These are phyloP conservation scores for Magnusiomyces suaveolens DNA, from an alignment of 1,139 yeast species.

Conservation along the genomic window DNA sequence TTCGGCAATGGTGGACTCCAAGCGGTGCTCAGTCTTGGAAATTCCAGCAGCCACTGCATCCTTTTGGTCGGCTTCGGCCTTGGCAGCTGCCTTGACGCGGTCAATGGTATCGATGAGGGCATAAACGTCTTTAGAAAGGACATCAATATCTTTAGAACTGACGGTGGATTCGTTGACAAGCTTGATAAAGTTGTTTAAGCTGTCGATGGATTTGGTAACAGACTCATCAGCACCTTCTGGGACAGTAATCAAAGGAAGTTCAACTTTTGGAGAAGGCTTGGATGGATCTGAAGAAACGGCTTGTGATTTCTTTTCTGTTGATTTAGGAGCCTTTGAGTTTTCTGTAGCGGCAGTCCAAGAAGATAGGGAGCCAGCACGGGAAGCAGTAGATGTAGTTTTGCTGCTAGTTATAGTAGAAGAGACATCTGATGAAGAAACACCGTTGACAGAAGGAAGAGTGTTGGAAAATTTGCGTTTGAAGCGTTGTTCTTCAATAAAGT, in stretches of 20 bases:
- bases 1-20: slow-evolving; percentile 24
- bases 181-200: slow-evolving; percentile 45
- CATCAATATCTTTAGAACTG: slow-evolving; percentile 25
- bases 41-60: slow-evolving; percentile 20
- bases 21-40: slow-evolving; percentile 23
- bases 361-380: slow-evolving; percentile 6
- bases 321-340: slow-evolving; percentile 8
- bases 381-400: slow-evolving; percentile 1
- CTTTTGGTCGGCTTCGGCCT: slow-evolving; percentile 23
- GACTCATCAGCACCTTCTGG: slow-evolving; percentile 37
- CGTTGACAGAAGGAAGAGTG: background rate
- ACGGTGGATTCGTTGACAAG: slow-evolving; percentile 39
- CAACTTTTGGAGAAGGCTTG: background rate
- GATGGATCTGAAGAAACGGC: background rate
- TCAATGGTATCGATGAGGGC: slow-evolving; percentile 25
- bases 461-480: slow-evolving; percentile 26
- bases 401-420: slow-evolving; percentile 16
- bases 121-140: slow-evolving; percentile 24
- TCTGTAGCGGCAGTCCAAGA: slow-evolving; percentile 15
- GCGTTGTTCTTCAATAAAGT: slow-evolving; percentile 40
- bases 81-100: slow-evolving; percentile 20
- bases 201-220: slow-evolving; percentile 40
- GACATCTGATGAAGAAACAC: no score
- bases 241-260: slow-evolving; percentile 24
- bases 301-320: background rate